phyloP scores from a whole-genome alignment of 768 basidiomycete species.

The Russula olivacea region DNA sequence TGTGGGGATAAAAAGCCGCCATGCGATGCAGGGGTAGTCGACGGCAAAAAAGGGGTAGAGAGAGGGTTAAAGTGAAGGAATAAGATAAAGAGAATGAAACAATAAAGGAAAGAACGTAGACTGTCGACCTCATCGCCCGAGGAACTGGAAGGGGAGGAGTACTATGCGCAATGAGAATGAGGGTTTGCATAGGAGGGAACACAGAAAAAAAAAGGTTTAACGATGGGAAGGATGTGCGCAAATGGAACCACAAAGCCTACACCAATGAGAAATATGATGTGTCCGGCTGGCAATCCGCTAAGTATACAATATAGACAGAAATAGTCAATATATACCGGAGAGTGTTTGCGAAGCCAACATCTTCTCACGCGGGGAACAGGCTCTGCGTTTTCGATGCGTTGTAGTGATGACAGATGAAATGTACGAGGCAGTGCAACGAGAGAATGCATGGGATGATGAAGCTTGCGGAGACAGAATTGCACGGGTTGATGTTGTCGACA shows the following conservation, averaged over 20 bases:
- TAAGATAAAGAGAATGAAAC: conserved; percentile 67
- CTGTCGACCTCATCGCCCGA: conserved; percentile 52
- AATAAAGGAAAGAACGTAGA: conserved; percentile 40
- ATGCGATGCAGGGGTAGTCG: conserved; percentile 35
- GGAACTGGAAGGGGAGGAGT: conserved; percentile 41
- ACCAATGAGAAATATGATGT: conserved; percentile 21
- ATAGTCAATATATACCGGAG: conserved; percentile 24
- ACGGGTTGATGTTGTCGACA: conserved; percentile 49
- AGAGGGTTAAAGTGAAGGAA: conserved; percentile 66
- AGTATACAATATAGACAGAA: conserved; percentile 26
- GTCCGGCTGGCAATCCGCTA: conserved; percentile 24
- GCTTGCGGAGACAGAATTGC: conserved; percentile 40
- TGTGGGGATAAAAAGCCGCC: conserved; percentile 28
- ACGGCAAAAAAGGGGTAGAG: conserved; percentile 33
- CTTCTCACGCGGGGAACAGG: conserved; percentile 18
- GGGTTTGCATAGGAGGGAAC: conserved; percentile 37
- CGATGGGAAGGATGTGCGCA: conserved; percentile 25
- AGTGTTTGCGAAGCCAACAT: conserved; percentile 22
- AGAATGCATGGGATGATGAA: conserved; percentile 40
- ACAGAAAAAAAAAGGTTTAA: conserved; percentile 19
- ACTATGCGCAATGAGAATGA: conserved; percentile 53
- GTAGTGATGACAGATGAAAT: conserved; percentile 27
- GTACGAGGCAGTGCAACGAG: conserved; percentile 36
- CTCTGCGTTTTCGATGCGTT: conserved; percentile 23
- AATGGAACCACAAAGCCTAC: conserved; percentile 26